Evolutionary conservation across 176 grass and related monocot species (phyloP), one percentile per base, ranked within the genome.

Genomic region (Carex pumila): DNA sequence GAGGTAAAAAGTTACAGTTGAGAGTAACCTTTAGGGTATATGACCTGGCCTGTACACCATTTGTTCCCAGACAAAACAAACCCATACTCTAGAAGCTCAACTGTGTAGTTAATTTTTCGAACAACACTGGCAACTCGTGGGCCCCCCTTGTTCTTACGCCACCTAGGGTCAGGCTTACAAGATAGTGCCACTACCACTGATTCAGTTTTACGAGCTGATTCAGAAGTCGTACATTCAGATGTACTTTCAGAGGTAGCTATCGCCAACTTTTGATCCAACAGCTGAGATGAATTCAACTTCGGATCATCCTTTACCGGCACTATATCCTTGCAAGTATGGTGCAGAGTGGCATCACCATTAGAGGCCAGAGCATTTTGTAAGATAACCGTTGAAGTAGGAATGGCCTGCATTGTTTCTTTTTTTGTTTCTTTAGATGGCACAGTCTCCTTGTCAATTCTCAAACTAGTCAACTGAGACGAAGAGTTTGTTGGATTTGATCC

Each of bases 61-160:
- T 86, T 65, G 4, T 78, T 94, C 85, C 92, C 89, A 85, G 89
- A 93, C 62, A 91, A 72, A 15, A 90, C 83, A 53, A 84, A 59
- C 81, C 95, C 95, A 93, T 90, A 90, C 83, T 93, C 92, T 21
- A 98, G 71, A 90, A 75, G 89, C 87, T 98, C 95, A 86, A 94
- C 95, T n/a, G 57, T 87, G 36, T 84, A 93, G 69, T 90, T 94
- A 49, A 93, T 89, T 71, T 91, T 90, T 58, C 92, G 68, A 36
- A 98, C 89, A 56, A 98, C 89, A 60, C 90, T 98, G 56, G 95
- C 95, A 66, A 98, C 91, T 57, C 92, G 89, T 86, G 95, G 95
- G 52, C 95, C 92, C 74, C 80, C 80, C 39, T 82, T 82, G 19
- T 66, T 82, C 29, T 82, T 82, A 65, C 29, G 32, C 80, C 41